Conservation (phyloP, 352 stramenopile genomes). For the Peronospora tabacina region DNA sequence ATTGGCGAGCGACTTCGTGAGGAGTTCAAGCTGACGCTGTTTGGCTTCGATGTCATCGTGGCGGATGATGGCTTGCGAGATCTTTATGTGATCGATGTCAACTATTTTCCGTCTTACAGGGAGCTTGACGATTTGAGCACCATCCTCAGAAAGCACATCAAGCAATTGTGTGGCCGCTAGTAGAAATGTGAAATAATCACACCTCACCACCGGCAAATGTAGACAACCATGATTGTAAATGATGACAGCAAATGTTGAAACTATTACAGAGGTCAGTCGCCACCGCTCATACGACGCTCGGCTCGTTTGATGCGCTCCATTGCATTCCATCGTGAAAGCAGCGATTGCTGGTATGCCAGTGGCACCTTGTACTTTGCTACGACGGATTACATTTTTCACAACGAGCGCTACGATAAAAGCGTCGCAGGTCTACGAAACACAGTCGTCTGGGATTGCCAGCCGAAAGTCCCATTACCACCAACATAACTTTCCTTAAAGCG, state of each 20-base stretch:
- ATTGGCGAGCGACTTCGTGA: constrained; percentile 64
- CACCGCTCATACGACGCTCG: too few relatives aligned
- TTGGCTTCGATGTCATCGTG: constrained; percentile 83
- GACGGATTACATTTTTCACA: too few relatives aligned
- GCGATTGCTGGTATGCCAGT: too few relatives aligned
- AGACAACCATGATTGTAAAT: constrained; percentile 8
- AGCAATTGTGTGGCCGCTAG: constrained; percentile 26
- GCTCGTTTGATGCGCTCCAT: too few relatives aligned
- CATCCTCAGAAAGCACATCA: constrained; percentile 55
- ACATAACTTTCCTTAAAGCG: too few relatives aligned
- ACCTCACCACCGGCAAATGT: constrained; percentile 2
- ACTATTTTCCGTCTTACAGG: constrained; percentile 86
- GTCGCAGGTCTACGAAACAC: too few relatives aligned
- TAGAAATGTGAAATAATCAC: constrained; percentile 10
- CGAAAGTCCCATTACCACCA: too few relatives aligned
- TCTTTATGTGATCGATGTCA: constrained; percentile 78
- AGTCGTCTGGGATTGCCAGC: too few relatives aligned
- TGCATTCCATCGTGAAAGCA: too few relatives aligned
- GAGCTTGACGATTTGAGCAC: constrained; percentile 63
- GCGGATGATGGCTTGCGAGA: constrained; percentile 40
- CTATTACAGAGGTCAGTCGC: too few relatives aligned
- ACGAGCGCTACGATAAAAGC: too few relatives aligned
- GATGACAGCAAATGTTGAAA: background rate
- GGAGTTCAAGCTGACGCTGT: constrained; percentile 58
- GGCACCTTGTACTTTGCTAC: too few relatives aligned